Evolutionary conservation across 257 asterid genomes (phyloP).

Genomic region (Verbena officinalis): DNA sequence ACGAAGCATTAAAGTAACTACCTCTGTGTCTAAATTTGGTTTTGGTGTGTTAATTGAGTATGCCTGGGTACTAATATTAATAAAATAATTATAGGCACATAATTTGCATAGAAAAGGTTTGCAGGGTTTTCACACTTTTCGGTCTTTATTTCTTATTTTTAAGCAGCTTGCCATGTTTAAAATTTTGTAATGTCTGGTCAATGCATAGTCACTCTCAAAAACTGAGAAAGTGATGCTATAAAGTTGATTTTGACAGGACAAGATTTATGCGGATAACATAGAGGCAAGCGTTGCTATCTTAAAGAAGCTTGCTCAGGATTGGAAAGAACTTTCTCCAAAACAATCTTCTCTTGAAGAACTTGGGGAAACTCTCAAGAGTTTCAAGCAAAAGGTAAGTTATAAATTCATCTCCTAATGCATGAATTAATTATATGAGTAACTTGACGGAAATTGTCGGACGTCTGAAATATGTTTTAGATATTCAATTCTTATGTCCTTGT

Average conservation of each 20-base stretch:
- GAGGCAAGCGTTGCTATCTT: constrained; percentile 64
- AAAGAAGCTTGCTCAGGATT: constrained; percentile 56
- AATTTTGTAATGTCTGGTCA: not conserved
- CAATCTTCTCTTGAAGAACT: constrained; percentile 60
- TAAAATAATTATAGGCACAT: not conserved
- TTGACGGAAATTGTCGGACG: too few species aligned
- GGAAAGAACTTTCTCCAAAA: constrained; percentile 58
- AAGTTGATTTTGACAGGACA: constrained; percentile 53
- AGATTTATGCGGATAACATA: constrained; percentile 57
- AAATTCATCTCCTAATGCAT: not conserved
- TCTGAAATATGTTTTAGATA: too few species aligned
- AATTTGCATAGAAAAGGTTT: constrained; percentile 3
- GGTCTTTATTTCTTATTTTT: not conserved
- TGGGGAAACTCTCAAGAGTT: constrained; percentile 56
- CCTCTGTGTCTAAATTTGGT: too few species aligned
- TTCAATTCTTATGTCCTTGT: not conserved
- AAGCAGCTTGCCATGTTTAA: not conserved
- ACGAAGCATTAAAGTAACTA: too few species aligned
- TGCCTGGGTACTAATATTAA: too few species aligned
- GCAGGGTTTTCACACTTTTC: not conserved
- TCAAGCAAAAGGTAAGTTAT: constrained; percentile 61
- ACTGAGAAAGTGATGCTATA: not conserved
- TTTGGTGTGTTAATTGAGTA: too few species aligned
- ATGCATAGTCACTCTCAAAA: not conserved
- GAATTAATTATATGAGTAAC: too few species aligned